Percentiles rank a stretch among this genome's conserved stretches.
phyloP scores from a whole-genome alignment of 371 early-diverging fungal species.

The Saksenaea oblongispora region DNA sequence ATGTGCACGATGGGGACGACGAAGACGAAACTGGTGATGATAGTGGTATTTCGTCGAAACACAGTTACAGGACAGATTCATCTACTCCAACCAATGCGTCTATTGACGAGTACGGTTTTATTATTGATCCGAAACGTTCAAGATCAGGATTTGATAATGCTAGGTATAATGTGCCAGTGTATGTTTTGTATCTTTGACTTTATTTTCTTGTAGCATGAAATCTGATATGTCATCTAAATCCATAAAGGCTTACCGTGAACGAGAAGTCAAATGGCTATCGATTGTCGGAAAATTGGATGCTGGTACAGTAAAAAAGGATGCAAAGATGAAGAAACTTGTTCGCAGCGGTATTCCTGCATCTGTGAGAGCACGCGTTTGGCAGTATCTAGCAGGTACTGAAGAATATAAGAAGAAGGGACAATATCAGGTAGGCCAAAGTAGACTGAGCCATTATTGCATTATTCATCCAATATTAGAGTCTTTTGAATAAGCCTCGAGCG shows the following conservation, averaged over 20 bases:
- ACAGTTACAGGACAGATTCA: not conserved
- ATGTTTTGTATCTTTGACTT: not conserved
- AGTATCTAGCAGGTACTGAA: slow-evolving; percentile 58
- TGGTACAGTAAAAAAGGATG: slow-evolving; percentile 47
- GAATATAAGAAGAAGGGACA: slow-evolving; percentile 48
- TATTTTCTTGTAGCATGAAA: slow-evolving; percentile 7
- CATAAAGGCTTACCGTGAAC: slow-evolving; percentile 53
- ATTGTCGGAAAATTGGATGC: slow-evolving; percentile 46
- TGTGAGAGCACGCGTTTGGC: slow-evolving; percentile 76
- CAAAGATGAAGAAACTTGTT: slow-evolving; percentile 69
- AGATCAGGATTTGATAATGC: slow-evolving; percentile 10
- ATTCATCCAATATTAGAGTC: slow-evolving; percentile 2
- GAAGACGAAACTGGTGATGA: slow-evolving; percentile 9
- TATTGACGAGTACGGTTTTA: slow-evolving; percentile 62
- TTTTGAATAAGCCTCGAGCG: slow-evolving; percentile 20
- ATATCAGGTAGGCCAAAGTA: slow-evolving; percentile 38
- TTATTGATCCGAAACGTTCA: slow-evolving; percentile 30
- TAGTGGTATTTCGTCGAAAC: slow-evolving; percentile 3
- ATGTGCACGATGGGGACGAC: slow-evolving; percentile 16
- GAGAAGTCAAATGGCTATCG: slow-evolving; percentile 53
- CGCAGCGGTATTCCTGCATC: slow-evolving; percentile 76
- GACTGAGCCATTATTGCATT: not conserved
- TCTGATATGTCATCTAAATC: slow-evolving; percentile 28
- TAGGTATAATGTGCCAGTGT: slow-evolving; percentile 13
- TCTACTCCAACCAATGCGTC: slow-evolving; percentile 1